Conservation (phyloP, 202 grass and related monocot genomes). For the Schoenoplectus triqueter region DNA sequence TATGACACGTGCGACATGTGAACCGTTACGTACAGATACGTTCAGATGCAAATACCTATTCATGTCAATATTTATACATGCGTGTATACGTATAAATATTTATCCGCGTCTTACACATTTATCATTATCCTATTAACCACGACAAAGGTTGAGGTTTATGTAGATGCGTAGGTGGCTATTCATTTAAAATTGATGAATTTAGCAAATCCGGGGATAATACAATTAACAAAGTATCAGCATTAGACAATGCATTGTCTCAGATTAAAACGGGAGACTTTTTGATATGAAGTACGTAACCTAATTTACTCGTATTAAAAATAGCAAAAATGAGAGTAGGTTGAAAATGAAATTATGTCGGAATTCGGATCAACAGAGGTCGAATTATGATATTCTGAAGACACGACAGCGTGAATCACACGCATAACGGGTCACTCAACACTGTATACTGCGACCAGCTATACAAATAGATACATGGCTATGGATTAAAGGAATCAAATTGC, state of each 20-base stretch:
- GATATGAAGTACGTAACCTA: background rate
- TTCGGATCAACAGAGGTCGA: background rate
- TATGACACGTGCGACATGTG: too few relatives aligned
- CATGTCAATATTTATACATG: too few relatives aligned
- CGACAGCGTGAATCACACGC: background rate
- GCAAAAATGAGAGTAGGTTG: background rate
- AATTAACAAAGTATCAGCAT: background rate
- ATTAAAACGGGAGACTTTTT: background rate
- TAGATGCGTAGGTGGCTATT: background rate
- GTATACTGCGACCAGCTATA: background rate
- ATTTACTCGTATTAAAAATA: conserved; percentile 10
- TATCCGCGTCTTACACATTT: too few relatives aligned
- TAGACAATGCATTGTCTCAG: background rate
- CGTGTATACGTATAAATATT: too few relatives aligned
- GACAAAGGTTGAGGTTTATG: background rate
- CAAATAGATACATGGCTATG: background rate
- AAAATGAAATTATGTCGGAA: background rate
- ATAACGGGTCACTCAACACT: background rate
- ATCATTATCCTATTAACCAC: background rate
- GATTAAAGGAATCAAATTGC: background rate
- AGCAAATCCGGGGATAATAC: background rate
- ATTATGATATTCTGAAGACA: background rate
- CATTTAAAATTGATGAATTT: background rate
- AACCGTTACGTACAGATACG: too few relatives aligned
- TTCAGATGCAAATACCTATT: too few relatives aligned